A percentile compares a stretch with the other conserved stretches of the same genome.
Conservation (phyloP, 2,329 filamentous ascomycete species). For the Stylonectria norvegica region DNA sequence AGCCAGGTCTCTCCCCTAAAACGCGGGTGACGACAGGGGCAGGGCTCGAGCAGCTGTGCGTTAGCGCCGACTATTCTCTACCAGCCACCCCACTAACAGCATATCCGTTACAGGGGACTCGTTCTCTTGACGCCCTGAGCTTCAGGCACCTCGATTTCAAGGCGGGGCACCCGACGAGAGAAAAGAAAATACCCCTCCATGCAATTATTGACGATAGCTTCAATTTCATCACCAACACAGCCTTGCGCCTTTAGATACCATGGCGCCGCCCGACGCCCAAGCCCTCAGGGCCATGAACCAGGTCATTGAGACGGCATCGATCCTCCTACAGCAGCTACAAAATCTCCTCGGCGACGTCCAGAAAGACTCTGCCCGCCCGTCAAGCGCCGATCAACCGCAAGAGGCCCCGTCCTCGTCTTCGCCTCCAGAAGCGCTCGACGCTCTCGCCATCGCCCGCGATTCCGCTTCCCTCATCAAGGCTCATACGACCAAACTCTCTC, state of each 20-base stretch:
- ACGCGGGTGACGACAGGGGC: conserved; percentile 10
- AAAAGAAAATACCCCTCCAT: conserved; percentile 26
- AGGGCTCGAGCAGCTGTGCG: conserved; percentile 7
- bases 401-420: conserved; percentile 14
- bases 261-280: conserved; percentile 24
- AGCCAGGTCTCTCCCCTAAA: conserved; percentile 20
- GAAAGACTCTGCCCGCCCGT: conserved; percentile 19
- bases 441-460: conserved; percentile 68
- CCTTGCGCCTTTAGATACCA: conserved; percentile 6
- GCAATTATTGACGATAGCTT: neutral
- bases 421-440: conserved; percentile 50
- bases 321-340: conserved; percentile 43
- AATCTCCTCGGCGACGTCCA: conserved; percentile 40
- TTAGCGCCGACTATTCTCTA: neutral
- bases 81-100: too few species aligned
- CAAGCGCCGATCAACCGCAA: conserved; percentile 7
- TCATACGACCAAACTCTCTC: conserved; percentile 81
- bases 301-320: conserved; percentile 36
- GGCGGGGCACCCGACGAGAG: conserved; percentile 7
- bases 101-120: conserved; percentile 5
- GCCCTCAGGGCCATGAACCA: conserved; percentile 38
- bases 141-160: neutral
- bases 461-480: conserved; percentile 71
- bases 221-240: neutral
- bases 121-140: neutral